phyloP scores from a whole-genome alignment of 345 rosid species.

The Populus simonii region DNA sequence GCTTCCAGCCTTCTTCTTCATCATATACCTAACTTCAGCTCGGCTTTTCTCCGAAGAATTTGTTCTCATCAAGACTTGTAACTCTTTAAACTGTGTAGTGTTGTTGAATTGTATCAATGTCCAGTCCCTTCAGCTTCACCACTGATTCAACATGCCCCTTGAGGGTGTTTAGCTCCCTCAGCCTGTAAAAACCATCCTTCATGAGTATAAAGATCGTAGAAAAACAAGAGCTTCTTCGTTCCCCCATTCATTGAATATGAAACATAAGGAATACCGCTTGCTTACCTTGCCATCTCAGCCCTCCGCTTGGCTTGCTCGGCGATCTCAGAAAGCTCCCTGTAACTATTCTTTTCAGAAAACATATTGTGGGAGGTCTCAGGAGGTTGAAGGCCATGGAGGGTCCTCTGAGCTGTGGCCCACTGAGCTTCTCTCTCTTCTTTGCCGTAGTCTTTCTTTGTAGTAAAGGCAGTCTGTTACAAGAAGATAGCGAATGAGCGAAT shows the following conservation, averaged over 20 bases:
- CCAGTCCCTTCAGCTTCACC: constrained; percentile 83
- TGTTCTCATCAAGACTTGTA: not conserved
- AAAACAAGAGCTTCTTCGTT: not conserved
- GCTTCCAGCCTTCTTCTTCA: constrained; percentile 2
- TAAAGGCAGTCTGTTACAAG: constrained; percentile 66
- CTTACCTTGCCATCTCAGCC: constrained; percentile 94
- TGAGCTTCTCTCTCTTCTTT: constrained; percentile 93
- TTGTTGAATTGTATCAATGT: constrained; percentile 76
- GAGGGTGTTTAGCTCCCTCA: constrained; percentile 67
- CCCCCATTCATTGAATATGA: not conserved
- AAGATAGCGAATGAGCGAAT: not conserved
- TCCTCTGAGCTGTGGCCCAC: constrained; percentile 92
- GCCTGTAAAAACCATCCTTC: constrained; percentile 36
- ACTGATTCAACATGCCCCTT: constrained; percentile 87
- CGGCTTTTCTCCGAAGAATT: not conserved
- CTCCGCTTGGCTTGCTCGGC: constrained; percentile 98
- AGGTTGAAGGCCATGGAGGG: constrained; percentile 91
- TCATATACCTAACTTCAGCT: not conserved
- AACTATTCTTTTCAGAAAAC: constrained; percentile 58
- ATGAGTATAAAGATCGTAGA: not conserved
- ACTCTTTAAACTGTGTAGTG: constrained; percentile 58
- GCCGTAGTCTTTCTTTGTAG: constrained; percentile 87
- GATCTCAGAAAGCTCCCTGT: constrained; percentile 86
- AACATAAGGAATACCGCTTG: not conserved
- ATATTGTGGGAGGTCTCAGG: constrained; percentile 40